Conservation (phyloP, 1,284 basidiomycete species). For the Xerocomus cyaneibrunnescens region DNA sequence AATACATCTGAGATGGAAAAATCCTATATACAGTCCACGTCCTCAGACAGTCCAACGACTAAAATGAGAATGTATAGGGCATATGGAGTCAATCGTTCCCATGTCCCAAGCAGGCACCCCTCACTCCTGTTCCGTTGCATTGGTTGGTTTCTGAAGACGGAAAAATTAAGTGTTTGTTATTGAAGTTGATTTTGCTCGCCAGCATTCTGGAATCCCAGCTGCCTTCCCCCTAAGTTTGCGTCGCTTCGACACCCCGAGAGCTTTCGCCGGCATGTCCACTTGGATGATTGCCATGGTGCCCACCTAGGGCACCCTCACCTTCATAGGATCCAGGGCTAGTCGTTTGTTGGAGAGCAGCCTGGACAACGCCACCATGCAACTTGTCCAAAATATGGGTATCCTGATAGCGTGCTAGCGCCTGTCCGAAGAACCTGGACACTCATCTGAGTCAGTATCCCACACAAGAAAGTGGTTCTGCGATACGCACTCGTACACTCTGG, state of each 20-base stretch:
- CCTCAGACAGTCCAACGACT: neutral
- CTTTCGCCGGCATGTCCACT: neutral
- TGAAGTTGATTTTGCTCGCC: neutral
- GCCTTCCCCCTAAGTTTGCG: neutral
- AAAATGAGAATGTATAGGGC: neutral
- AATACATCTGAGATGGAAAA: conserved; percentile 44
- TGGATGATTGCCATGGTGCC: neutral
- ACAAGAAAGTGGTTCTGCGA: neutral
- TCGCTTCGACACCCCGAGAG: neutral
- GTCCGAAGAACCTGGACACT: conserved; percentile 11
- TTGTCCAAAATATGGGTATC: conserved; percentile 9
- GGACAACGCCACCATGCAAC: no score
- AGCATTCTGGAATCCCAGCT: neutral
- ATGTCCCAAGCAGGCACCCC: no score
- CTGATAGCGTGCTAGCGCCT: neutral
- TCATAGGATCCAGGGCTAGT: no score
- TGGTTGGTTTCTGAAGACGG: no score
- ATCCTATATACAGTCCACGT: neutral
- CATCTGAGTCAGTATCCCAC: conserved; percentile 7
- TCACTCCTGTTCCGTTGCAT: neutral
- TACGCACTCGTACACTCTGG: conserved; percentile 17
- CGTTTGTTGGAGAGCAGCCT: no score
- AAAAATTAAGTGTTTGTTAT: no score
- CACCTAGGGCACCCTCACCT: neutral
- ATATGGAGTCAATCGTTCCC: neutral